Evolutionary conservation across 2,329 filamentous ascomycete genomes (phyloP).

Genomic region (Trichophyton benhamiae): DNA sequence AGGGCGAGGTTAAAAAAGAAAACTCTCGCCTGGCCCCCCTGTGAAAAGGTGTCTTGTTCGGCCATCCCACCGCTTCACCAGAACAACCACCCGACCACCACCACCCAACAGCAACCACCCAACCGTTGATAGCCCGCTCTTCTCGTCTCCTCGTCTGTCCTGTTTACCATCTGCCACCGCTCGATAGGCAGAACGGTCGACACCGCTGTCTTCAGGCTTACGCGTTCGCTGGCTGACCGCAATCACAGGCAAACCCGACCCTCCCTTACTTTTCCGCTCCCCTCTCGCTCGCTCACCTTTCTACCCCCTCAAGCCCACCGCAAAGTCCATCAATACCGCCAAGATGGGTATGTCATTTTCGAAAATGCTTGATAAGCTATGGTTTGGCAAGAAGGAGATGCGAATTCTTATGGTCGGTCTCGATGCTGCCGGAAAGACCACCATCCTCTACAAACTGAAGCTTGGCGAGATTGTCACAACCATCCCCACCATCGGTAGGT

Average conservation of each 20-base stretch:
- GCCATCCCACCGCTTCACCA: background rate
- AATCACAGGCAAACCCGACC: background rate
- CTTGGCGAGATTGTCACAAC: conserved; percentile 92
- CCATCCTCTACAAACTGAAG: conserved; percentile 99
- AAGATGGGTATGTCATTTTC: conserved; percentile 98
- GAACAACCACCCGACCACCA: background rate
- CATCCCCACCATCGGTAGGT: conserved; percentile 91
- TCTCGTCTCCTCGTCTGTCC: background rate
- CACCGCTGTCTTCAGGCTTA: background rate
- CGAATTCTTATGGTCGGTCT: conserved; percentile 99
- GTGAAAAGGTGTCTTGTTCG: background rate
- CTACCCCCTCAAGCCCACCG: conserved; percentile 5
- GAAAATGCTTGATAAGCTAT: conserved; percentile 90
- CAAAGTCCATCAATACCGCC: conserved; percentile 22
- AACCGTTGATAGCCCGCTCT: background rate
- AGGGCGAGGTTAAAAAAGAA: background rate
- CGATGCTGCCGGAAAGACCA: conserved; percentile 99
- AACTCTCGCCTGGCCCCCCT: background rate
- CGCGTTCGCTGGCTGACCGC: background rate
- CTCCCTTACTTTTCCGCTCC: background rate
- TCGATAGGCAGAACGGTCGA: background rate
- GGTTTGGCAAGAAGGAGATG: conserved; percentile 98
- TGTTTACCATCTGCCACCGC: background rate
- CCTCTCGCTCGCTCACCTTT: background rate
- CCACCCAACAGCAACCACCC: too few species aligned